Evolutionary conservation across 768 basidiomycete species (phyloP), one percentile per base, ranked within the genome.

Genomic region (Kwoniella mangroviensis): DNA sequence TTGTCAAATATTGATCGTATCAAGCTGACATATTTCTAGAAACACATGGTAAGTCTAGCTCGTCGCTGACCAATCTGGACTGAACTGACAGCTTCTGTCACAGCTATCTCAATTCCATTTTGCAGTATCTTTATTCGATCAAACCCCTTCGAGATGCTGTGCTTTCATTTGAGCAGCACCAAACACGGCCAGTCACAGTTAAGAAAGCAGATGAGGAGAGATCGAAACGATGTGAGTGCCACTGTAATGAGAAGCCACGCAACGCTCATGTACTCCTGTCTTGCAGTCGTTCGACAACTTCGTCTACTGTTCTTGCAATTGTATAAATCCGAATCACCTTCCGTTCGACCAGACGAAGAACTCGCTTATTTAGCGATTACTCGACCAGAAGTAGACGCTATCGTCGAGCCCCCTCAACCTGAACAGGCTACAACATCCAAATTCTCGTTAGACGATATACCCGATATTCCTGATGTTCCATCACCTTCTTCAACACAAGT

Each of bases 331-430:
- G 76, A 81, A 43, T 52, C 63, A 3, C 66, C 79, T 4, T 71
- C 80, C 5, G 79, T 83, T 19, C 69, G 76, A 41, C 82, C 82
- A 10, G 78, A 78, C 49, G 77, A 79, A 65, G 77, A 81, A 61
- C 75, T 83, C 13, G 82, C 82, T n/a, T 81, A 81, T 55, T 73
- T 83, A 13, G 82, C 82, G 51, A 80, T 80, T 62, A 80, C 79
- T 13, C 77, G 79, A 45, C 79, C 79, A 1, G 77, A 80, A 58
- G 69, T 78, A 24, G 79, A 80, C 55, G 63, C 69, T 26, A 73
- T 80, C 12, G 73, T 76, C 22, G 73, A 74, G 34, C 72, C 67
- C 15, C 67, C 67, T 41, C 24, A 58, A 43, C 63, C 63, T 4
- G 12, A 68, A 10, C 34, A 34, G 34, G 34, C 34, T 34, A 34